Evolutionary conservation across 495 filamentous ascomycete genomes (phyloP).

Genomic region (Viridothelium virens): DNA sequence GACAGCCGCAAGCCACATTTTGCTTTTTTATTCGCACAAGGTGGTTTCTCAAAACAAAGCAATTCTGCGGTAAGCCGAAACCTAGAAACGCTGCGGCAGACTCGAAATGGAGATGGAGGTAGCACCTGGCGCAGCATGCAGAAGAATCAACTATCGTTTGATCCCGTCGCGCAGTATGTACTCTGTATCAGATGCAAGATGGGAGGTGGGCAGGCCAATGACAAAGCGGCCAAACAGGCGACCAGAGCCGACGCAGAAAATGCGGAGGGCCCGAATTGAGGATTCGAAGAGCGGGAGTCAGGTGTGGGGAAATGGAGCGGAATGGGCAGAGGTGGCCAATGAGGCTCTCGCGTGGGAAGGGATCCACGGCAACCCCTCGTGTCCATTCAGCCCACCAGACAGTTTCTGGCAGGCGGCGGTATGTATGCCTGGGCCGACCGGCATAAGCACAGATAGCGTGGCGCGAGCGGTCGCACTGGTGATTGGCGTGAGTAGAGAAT

Average conservation of each 20-base stretch:
- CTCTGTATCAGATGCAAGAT: background rate
- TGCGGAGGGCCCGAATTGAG: background rate
- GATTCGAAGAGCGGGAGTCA: background rate
- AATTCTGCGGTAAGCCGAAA: background rate
- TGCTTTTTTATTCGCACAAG: background rate
- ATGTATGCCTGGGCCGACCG: background rate
- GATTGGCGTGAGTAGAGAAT: background rate
- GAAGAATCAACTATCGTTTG: background rate
- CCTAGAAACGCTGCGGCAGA: background rate
- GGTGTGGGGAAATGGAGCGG: background rate
- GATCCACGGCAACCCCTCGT: background rate
- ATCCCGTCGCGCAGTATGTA: background rate
- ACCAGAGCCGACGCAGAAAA: background rate
- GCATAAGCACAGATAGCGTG: background rate
- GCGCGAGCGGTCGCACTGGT: background rate
- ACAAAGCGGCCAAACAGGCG: background rate
- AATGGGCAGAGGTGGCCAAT: background rate
- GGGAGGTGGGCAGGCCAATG: background rate
- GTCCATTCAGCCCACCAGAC: background rate
- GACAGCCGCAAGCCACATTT: background rate
- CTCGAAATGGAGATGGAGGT: background rate
- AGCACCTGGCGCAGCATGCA: background rate
- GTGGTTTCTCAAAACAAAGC: slow-evolving; percentile 7
- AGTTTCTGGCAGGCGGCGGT: too few species aligned
- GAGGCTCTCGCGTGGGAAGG: background rate